Evolutionary conservation across 208 protist genomes (phyloP).

Genomic region (Crithidia thermophila): DNA sequence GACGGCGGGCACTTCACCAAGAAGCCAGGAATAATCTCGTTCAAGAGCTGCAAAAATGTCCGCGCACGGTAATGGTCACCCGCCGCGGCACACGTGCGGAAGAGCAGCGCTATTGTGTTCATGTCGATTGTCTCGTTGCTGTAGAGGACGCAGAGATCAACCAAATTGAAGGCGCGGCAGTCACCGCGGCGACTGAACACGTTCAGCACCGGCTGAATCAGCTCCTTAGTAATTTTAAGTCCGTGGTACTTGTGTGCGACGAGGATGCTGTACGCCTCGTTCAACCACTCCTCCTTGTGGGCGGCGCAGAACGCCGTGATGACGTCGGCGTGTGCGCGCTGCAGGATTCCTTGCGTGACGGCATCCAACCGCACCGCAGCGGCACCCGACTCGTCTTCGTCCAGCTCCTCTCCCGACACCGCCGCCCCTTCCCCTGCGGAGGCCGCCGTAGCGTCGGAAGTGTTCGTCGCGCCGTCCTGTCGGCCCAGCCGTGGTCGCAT

Average conservation of each 20-base stretch:
- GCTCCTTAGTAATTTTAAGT: conserved; percentile 65
- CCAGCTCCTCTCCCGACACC: not conserved
- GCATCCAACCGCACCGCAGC: conserved; percentile 25
- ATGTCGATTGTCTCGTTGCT: conserved; percentile 76
- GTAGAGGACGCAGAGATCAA: conserved; percentile 87
- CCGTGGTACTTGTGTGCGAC: conserved; percentile 91
- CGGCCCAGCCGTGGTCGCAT: conserved; percentile 54
- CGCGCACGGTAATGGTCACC: conserved; percentile 82
- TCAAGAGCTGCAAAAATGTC: conserved; percentile 71
- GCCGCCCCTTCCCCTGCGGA: not conserved
- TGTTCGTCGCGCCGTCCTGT: not conserved
- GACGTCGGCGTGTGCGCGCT: conserved; percentile 56
- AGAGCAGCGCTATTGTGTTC: conserved; percentile 70
- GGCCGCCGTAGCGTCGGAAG: not conserved
- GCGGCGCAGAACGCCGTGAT: conserved; percentile 58
- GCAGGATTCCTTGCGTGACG: conserved; percentile 41
- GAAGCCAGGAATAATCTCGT: conserved; percentile 83
- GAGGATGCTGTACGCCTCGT: conserved; percentile 84
- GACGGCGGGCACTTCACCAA: conserved; percentile 59
- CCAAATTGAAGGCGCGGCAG: conserved; percentile 86
- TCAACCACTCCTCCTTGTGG: conserved; percentile 56
- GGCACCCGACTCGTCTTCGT: conserved; percentile 5
- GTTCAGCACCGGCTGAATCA: conserved; percentile 63
- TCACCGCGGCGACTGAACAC: conserved; percentile 72
- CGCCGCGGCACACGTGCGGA: conserved; percentile 73